phyloP scores from a whole-genome alignment of 108 stramenopile genomes.

The Seminavis robusta region DNA sequence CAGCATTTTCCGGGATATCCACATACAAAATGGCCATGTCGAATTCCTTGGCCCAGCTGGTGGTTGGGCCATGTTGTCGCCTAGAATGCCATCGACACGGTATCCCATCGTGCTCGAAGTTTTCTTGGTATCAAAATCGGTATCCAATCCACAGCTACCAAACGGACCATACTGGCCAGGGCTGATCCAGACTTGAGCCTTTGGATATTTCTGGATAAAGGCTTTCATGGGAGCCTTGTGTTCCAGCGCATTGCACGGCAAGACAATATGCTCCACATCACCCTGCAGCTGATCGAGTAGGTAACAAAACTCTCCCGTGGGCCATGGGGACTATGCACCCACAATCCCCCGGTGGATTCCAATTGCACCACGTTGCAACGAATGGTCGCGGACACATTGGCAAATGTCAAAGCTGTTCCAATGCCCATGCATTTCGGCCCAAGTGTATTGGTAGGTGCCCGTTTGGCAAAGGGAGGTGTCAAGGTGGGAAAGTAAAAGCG shows the following conservation, averaged over 20 bases:
- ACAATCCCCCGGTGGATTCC: conserved; percentile 36
- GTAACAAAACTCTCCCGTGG: conserved; percentile 53
- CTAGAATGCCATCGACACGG: conserved; percentile 48
- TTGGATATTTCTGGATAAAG: conserved; percentile 36
- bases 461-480: conserved; percentile 47
- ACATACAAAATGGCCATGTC: conserved; percentile 49
- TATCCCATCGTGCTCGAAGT: conserved; percentile 40
- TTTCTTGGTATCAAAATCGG: conserved; percentile 9
- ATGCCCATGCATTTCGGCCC: conserved; percentile 57
- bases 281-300: conserved; percentile 37
- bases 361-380: conserved; percentile 47
- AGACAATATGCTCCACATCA: conserved; percentile 39
- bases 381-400: conserved; percentile 62
- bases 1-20: conserved; percentile 50
- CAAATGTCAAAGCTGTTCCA: conserved; percentile 55
- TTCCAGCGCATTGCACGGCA: conserved; percentile 57
- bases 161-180: conserved; percentile 64
- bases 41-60: conserved; percentile 49
- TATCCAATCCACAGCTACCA: conserved; percentile 43
- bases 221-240: conserved; percentile 51
- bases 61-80: too few relatives aligned
- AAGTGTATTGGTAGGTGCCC: conserved; percentile 48
- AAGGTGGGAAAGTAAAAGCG: conserved; percentile 42
- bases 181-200: conserved; percentile 45
- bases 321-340: conserved; percentile 56